These are phyloP conservation scores for Achaetomiella virescens DNA, from an alignment of 495 filamentous ascomycete species.

Conservation along the genomic window DNA sequence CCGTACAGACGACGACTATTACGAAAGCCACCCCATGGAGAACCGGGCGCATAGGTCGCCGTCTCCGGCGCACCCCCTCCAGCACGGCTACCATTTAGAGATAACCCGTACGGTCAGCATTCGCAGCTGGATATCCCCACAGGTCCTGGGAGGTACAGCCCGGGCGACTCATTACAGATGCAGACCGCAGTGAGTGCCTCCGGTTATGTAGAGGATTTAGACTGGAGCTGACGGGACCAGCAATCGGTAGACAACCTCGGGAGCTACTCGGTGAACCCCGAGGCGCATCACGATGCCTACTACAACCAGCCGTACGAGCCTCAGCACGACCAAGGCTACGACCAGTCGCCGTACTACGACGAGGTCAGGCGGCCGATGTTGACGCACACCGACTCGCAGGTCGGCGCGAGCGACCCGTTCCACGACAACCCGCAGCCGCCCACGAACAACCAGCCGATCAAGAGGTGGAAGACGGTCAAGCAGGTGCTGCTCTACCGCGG, in stretches of 20 bases:
- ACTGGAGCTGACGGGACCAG: slow-evolving; percentile 27
- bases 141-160: slow-evolving; percentile 41
- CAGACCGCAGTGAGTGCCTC: slow-evolving; percentile 60
- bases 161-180: slow-evolving; percentile 59
- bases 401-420: slow-evolving; percentile 41
- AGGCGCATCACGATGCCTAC: slow-evolving; percentile 81
- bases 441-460: slow-evolving; percentile 51
- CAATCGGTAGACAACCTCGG: slow-evolving; percentile 76
- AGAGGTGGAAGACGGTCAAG: slow-evolving; percentile 97
- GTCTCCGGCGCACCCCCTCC: slow-evolving; percentile 48
- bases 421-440: slow-evolving; percentile 44
- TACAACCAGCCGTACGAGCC: slow-evolving; percentile 78
- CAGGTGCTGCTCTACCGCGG: slow-evolving; percentile 95
- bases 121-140: slow-evolving; percentile 62
- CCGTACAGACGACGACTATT: slow-evolving; percentile 55
- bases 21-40: slow-evolving; percentile 48
- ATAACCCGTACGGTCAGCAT: slow-evolving; percentile 51
- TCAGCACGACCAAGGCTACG: slow-evolving; percentile 42
- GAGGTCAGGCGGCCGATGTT: slow-evolving; percentile 49
- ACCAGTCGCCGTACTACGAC: slow-evolving; percentile 38
- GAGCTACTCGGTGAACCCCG: slow-evolving; percentile 71
- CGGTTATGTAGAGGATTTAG: not conserved
- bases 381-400: slow-evolving; percentile 39
- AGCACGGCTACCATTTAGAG: slow-evolving; percentile 65
- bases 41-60: slow-evolving; percentile 51